These are phyloP conservation scores for Physcomitrellopsis africana DNA, from an alignment of 225 moss, liverwort and hornwort genomes.

Conservation along the genomic window DNA sequence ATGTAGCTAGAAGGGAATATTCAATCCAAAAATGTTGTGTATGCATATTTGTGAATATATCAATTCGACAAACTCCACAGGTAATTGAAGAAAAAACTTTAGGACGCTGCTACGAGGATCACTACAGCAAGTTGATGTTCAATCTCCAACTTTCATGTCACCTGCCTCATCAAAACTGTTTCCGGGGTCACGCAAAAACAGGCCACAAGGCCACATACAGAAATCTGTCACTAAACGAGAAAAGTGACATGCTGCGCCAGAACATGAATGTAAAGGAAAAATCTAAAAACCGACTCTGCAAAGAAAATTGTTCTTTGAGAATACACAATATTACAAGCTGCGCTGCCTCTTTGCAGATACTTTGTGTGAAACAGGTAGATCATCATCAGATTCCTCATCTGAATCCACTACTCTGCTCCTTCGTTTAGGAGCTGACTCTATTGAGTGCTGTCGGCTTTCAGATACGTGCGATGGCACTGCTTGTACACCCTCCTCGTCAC, in stretches of 20 bases:
- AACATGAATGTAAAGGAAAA: conserved; percentile 6
- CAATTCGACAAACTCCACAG: not conserved
- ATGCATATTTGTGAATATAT: not conserved
- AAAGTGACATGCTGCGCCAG: conserved; percentile 7
- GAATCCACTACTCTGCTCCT: conserved; percentile 47
- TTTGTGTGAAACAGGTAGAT: conserved; percentile 41
- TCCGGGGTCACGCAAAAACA: not conserved
- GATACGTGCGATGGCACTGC: conserved; percentile 29
- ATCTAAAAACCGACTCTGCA: not conserved
- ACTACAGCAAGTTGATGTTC: too few relatives aligned
- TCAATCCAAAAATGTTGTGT: not conserved
- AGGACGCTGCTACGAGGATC: too few relatives aligned
- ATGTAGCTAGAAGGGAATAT: not conserved
- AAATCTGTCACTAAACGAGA: conserved; percentile 5
- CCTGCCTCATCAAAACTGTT: not conserved
- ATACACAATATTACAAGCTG: conserved; percentile 24
- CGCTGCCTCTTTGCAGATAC: conserved; percentile 46
- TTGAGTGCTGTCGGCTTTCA: conserved; percentile 26
- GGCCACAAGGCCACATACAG: conserved; percentile 2
- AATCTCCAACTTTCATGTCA: not conserved
- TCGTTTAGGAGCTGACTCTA: conserved; percentile 33
- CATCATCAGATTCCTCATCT: conserved; percentile 49
- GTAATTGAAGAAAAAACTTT: too few relatives aligned
- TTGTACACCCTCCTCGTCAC: conserved; percentile 42
- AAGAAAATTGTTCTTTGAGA: not conserved